These are phyloP conservation scores for Hansenula sp. DNA, from an alignment of 1,139 yeast genomes.

Conservation along the genomic window DNA sequence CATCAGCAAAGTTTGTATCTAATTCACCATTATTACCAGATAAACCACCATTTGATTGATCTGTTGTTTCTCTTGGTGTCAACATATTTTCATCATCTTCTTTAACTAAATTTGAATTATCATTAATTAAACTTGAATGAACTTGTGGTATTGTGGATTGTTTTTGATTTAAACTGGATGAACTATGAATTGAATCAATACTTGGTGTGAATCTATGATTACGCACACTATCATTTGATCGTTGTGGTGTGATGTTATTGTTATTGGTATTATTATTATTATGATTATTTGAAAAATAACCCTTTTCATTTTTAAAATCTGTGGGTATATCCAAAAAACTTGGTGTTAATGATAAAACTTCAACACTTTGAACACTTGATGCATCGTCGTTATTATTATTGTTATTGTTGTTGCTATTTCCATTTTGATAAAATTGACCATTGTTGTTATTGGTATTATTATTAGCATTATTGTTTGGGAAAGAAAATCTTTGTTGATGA, in stretches of 20 bases:
- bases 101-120: not conserved
- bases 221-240: not conserved
- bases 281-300: not conserved
- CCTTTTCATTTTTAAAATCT: slow-evolving; percentile 3
- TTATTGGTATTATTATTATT: not conserved
- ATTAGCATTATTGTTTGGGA: slow-evolving; percentile 3
- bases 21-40: not conserved
- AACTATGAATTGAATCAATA: slow-evolving; percentile 3
- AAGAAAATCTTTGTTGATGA: not conserved
- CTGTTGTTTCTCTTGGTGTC: not conserved
- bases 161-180: not conserved
- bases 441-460: not conserved
- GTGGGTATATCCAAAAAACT: slow-evolving; percentile 32
- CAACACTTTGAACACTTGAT: slow-evolving; percentile 26
- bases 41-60: too few species aligned
- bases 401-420: not conserved
- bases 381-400: slow-evolving; percentile 16
- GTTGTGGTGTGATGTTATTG: not conserved
- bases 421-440: not conserved
- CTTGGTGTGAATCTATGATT: slow-evolving; percentile 3
- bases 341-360: slow-evolving; percentile 33
- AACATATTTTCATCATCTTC: not conserved
- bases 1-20: not conserved
- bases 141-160: not conserved
- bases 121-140: slow-evolving; percentile 1